Evolutionary conservation across 768 basidiomycete genomes (phyloP).

Genomic region (Suillus occidentalis): DNA sequence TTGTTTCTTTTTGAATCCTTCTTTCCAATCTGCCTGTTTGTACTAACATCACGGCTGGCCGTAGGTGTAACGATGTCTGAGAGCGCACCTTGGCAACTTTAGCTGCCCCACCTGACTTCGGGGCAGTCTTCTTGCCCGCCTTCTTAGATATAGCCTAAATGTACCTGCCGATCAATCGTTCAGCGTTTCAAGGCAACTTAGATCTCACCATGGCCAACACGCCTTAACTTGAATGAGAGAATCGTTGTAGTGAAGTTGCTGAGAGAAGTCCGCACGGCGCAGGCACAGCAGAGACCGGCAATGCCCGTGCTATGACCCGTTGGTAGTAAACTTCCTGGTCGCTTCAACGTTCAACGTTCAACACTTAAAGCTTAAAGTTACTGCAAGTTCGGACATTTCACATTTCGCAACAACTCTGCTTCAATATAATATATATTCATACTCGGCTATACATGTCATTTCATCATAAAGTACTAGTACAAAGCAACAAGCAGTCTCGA

Average conservation of each 20-base stretch:
- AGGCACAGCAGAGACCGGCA: conserved; percentile 1
- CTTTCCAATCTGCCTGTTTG: conserved; percentile 95
- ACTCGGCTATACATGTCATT: neutral
- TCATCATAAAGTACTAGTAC: neutral
- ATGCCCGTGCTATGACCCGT: neutral
- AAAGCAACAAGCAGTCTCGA: neutral
- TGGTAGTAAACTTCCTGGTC: neutral
- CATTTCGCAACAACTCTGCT: neutral
- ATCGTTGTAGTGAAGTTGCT: neutral
- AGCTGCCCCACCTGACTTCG: conserved; percentile 54
- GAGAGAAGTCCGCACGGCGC: conserved; percentile 5
- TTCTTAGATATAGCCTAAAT: conserved; percentile 83
- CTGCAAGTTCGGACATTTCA: neutral
- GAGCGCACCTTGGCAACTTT: conserved; percentile 75
- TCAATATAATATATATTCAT: neutral
- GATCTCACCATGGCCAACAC: conserved; percentile 1
- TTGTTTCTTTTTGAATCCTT: conserved; percentile 99
- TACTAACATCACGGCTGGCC: conserved; percentile 12
- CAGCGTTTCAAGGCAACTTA: neutral
- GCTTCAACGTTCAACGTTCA: too few relatives aligned
- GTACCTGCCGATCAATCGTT: neutral
- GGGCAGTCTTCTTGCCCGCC: conserved; percentile 79
- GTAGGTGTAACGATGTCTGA: conserved; percentile 2
- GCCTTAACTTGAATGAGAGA: conserved; percentile 3
- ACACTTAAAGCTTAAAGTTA: neutral